Conservation (phyloP, 768 basidiomycete genomes). For the Cyathus striatus region DNA sequence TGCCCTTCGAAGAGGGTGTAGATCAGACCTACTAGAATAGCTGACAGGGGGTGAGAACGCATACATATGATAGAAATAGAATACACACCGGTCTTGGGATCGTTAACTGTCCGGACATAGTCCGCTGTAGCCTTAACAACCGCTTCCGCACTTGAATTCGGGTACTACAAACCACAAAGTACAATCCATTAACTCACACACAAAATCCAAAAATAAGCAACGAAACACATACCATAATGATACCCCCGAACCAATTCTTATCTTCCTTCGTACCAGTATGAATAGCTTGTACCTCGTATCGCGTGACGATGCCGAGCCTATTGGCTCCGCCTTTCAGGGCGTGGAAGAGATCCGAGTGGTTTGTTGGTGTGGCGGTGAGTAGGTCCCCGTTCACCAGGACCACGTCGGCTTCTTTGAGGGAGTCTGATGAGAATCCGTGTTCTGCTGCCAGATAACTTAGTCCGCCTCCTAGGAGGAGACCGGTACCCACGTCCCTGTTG, state of each 20-base stretch:
- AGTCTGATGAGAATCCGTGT: slow-evolving; percentile 35
- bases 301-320: slow-evolving; percentile 39
- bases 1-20: slow-evolving; percentile 4
- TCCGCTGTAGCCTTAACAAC: slow-evolving; percentile 17
- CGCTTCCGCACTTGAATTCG: slow-evolving; percentile 17
- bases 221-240: slow-evolving; percentile 24
- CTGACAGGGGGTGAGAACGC: slow-evolving; percentile 3
- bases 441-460: slow-evolving; percentile 32
- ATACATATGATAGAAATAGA: neutral
- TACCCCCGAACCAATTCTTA: slow-evolving; percentile 33
- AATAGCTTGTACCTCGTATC: slow-evolving; percentile 33
- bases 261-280: slow-evolving; percentile 32
- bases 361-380: slow-evolving; percentile 35
- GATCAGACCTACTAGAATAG: slow-evolving; percentile 8
- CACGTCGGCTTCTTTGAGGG: slow-evolving; percentile 32
- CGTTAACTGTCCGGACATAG: slow-evolving; percentile 14
- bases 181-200: neutral
- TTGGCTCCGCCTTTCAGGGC: slow-evolving; percentile 42
- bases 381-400: slow-evolving; percentile 34
- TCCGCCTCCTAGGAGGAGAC: slow-evolving; percentile 38
- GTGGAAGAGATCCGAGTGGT: slow-evolving; percentile 38
- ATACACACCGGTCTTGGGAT: slow-evolving; percentile 21
- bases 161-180: slow-evolving; percentile 10
- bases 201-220: neutral
- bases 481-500: slow-evolving; percentile 34